Conservation (phyloP, 441 rosid genomes). For the Eutrema salsugineum region DNA sequence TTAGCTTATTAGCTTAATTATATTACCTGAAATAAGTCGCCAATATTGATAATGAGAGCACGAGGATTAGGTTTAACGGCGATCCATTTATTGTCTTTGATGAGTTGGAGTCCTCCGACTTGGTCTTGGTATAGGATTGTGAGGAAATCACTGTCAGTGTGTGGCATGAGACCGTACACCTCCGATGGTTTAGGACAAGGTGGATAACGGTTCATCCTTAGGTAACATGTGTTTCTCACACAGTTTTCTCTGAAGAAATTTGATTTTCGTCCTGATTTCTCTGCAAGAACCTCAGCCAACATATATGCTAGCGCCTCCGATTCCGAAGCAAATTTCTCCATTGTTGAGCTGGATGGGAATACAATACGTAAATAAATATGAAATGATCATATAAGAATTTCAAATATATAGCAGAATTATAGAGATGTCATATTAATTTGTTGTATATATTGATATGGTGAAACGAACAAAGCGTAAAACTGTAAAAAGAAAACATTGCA, state of each 20-base stretch:
- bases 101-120: slow-evolving; percentile 85
- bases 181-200: slow-evolving; percentile 59
- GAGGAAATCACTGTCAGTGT: slow-evolving; percentile 95
- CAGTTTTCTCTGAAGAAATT: slow-evolving; percentile 61
- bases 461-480: background rate
- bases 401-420: background rate
- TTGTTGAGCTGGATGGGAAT: slow-evolving; percentile 55
- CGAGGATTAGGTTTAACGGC: slow-evolving; percentile 81
- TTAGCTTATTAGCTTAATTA: background rate
- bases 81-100: slow-evolving; percentile 79
- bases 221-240: slow-evolving; percentile 62
- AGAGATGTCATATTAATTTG: background rate
- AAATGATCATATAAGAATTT: background rate
- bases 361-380: background rate
- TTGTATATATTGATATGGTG: background rate
- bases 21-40: slow-evolving; percentile 89
- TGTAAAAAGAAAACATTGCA: background rate
- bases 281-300: slow-evolving; percentile 71
- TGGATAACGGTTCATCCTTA: slow-evolving; percentile 83
- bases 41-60: slow-evolving; percentile 77
- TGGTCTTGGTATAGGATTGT: slow-evolving; percentile 80
- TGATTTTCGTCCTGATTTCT: slow-evolving; percentile 51
- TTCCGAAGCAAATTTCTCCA: slow-evolving; percentile 57
- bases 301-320: slow-evolving; percentile 59
- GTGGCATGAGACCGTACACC: slow-evolving; percentile 80